phyloP scores from a whole-genome alignment of 2,329 filamentous ascomycete genomes.

The Stemphylium vesicarium region DNA sequence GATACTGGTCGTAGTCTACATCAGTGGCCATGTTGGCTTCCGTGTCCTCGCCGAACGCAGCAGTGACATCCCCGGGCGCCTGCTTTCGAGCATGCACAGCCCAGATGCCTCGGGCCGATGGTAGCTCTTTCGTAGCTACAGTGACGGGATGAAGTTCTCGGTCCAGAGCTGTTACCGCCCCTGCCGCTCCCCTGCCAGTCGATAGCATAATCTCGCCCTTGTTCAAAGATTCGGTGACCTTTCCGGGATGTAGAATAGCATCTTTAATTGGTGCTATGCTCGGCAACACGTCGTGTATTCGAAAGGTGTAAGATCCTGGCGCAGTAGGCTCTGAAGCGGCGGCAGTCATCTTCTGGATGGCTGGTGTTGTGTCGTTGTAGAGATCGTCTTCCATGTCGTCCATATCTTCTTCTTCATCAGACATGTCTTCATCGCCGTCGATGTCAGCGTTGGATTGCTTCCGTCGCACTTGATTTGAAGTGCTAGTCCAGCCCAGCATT shows the following conservation, averaged over 20 bases:
- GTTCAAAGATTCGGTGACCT: constrained; percentile 28
- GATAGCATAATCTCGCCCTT: constrained; percentile 62
- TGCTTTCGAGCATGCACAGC: constrained; percentile 74
- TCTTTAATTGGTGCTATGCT: constrained; percentile 82
- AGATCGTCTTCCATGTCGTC: constrained; percentile 66
- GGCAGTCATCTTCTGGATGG: constrained; percentile 49
- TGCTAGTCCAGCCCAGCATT: constrained; percentile 76
- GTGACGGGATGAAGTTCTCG: constrained; percentile 76
- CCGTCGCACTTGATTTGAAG: constrained; percentile 63
- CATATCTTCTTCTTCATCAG: constrained; percentile 64
- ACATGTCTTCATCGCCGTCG: constrained; percentile 55
- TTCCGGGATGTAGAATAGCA: constrained; percentile 66
- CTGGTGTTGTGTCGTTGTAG: constrained; percentile 64
- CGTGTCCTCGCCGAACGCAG: constrained; percentile 53
- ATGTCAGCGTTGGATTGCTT: constrained; percentile 68
- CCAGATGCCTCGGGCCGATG: constrained; percentile 80
- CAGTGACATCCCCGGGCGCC: constrained; percentile 62
- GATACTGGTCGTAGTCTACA: constrained; percentile 74
- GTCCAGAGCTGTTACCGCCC: constrained; percentile 77
- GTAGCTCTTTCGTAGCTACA: constrained; percentile 72
- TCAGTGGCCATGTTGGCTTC: constrained; percentile 53
- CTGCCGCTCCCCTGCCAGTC: constrained; percentile 69
- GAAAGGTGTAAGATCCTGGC: constrained; percentile 72
- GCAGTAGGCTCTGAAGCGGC: constrained; percentile 53
- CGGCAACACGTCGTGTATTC: constrained; percentile 75